These are phyloP conservation scores for Nemania sp. DNA, from an alignment of 2,329 filamentous ascomycete species.

Conservation along the genomic window DNA sequence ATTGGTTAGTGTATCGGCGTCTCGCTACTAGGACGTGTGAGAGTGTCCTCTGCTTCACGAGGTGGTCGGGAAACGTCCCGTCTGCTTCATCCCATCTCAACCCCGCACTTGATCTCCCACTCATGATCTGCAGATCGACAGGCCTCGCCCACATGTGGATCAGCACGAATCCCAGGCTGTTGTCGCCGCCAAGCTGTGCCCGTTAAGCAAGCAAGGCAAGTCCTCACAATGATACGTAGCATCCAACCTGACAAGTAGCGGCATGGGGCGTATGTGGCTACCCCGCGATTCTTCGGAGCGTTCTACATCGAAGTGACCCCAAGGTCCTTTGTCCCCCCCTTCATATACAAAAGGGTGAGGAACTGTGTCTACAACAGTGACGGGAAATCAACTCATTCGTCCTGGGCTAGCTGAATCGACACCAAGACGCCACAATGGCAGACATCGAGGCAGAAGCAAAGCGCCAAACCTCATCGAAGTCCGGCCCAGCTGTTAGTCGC, in stretches of 20 bases:
- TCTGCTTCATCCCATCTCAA: neutral
- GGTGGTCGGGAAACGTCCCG: neutral
- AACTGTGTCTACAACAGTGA: neutral
- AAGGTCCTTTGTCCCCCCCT: constrained; percentile 11
- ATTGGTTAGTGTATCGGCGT: neutral
- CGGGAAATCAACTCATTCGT: neutral
- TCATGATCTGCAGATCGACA: constrained; percentile 4
- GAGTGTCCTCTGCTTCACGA: neutral
- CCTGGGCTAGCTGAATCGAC: neutral
- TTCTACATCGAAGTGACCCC: neutral
- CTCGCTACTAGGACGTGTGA: neutral
- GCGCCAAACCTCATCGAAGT: constrained; percentile 18
- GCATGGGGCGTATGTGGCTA: constrained; percentile 10
- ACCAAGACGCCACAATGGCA: constrained; percentile 26
- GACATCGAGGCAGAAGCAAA: constrained; percentile 34
- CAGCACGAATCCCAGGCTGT: neutral
- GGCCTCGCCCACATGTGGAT: constrained; percentile 1
- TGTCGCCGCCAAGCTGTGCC: constrained; percentile 8
- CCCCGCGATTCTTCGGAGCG: constrained; percentile 7
- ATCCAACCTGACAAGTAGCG: constrained; percentile 8
- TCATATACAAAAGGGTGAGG: neutral
- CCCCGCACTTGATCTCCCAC: neutral
- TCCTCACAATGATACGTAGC: constrained; percentile 10
- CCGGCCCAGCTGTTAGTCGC: constrained; percentile 12
- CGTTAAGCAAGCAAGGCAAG: neutral